phyloP scores from a whole-genome alignment of 2,329 filamentous ascomycete genomes.

The Aspergillus floridensis region DNA sequence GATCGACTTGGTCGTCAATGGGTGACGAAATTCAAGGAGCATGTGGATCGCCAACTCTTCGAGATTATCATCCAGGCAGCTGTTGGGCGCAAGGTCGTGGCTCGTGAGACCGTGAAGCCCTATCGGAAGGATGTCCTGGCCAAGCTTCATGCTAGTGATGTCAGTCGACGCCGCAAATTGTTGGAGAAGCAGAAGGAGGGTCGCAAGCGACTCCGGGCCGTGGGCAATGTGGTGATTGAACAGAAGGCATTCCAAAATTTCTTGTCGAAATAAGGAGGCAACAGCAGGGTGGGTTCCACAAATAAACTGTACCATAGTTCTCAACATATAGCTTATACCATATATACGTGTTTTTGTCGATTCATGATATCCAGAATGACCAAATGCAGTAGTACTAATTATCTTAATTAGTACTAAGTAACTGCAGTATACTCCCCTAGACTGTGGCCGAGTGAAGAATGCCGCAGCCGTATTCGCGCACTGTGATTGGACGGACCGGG shows the following conservation, averaged over 20 bases:
- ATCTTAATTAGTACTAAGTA: not conserved
- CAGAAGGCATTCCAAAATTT: conserved; percentile 95
- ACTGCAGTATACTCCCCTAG: not conserved
- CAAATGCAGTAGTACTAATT: too few relatives aligned
- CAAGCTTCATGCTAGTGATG: conserved; percentile 89
- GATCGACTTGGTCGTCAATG: conserved; percentile 78
- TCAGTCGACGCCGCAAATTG: conserved; percentile 77
- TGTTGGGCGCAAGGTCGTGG: conserved; percentile 77
- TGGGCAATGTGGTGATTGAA: conserved; percentile 91
- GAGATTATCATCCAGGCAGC: conserved; percentile 94
- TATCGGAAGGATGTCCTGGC: conserved; percentile 93
- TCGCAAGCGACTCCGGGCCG: conserved; percentile 73
- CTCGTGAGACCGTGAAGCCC: conserved; percentile 91
- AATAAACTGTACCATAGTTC: conserved; percentile 1
- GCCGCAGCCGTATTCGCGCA: not conserved
- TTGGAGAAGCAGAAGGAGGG: conserved; percentile 97
- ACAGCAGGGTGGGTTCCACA: not conserved
- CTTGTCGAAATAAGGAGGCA: conserved; percentile 64
- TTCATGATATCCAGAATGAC: not conserved
- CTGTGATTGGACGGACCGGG: conserved; percentile 20
- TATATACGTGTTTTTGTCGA: not conserved
- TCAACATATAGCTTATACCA: not conserved
- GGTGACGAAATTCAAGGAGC: conserved; percentile 95
- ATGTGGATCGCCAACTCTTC: conserved; percentile 95
- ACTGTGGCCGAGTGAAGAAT: not conserved